Conservation (phyloP, 2,329 filamentous ascomycete genomes). For the Aureobasidium sp. region DNA sequence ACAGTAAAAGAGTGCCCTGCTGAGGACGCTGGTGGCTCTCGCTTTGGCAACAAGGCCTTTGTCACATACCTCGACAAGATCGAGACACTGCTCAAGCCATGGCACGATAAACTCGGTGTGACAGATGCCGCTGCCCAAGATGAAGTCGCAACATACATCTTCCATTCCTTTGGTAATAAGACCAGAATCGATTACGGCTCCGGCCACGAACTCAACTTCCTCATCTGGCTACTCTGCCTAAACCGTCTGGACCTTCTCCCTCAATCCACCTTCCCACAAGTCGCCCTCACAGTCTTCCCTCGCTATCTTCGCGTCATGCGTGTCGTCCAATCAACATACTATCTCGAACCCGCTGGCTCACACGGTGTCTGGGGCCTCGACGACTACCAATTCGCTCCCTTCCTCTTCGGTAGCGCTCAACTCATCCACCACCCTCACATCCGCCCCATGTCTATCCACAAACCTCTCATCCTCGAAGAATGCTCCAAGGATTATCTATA, state of each 20-base stretch:
- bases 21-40: conserved; percentile 75
- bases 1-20: conserved; percentile 65
- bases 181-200: conserved; percentile 92
- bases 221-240: conserved; percentile 92
- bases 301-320: conserved; percentile 85
- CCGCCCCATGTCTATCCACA: conserved; percentile 61
- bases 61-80: conserved; percentile 68
- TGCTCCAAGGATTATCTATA: conserved; percentile 79
- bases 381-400: conserved; percentile 46
- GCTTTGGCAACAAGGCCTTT: conserved; percentile 93
- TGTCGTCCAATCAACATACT: conserved; percentile 80
- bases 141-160: conserved; percentile 73
- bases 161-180: conserved; percentile 77
- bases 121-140: conserved; percentile 43
- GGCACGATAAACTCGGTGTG: conserved; percentile 57
- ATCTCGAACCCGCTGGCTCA: conserved; percentile 68
- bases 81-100: conserved; percentile 37
- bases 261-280: conserved; percentile 57
- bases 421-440: conserved; percentile 58
- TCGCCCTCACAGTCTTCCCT: conserved; percentile 71
- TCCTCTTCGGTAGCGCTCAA: conserved; percentile 42
- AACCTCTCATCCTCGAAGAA: conserved; percentile 78
- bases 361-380: conserved; percentile 47
- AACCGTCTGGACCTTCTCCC: conserved; percentile 65
- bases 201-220: conserved; percentile 94